Conservation (phyloP, 1,284 basidiomycete species). For the Exsudoporus floridanus region DNA sequence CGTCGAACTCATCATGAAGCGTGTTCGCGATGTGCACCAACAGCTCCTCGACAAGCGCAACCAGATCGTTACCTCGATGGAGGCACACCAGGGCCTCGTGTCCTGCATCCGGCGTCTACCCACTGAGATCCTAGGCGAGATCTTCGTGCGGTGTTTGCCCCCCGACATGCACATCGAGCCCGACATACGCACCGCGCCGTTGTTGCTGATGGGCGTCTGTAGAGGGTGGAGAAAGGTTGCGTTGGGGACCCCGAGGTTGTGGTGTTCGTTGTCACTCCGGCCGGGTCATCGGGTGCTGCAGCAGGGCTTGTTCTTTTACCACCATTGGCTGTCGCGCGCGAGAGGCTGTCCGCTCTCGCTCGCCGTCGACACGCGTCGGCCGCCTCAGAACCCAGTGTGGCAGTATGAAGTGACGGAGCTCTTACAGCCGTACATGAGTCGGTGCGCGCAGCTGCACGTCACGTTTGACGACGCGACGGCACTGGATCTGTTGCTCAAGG, state of each 20-base stretch:
- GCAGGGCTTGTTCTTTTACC: constrained; percentile 19
- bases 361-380: constrained; percentile 20
- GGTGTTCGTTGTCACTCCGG: constrained; percentile 23
- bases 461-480: constrained; percentile 18
- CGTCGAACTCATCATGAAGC: constrained; percentile 19
- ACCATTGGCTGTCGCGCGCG: constrained; percentile 21
- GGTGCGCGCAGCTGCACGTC: constrained; percentile 10
- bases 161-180: constrained; percentile 22
- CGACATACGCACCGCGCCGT: constrained; percentile 20
- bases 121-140: constrained; percentile 37
- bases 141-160: constrained; percentile 39
- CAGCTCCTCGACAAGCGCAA: constrained; percentile 16
- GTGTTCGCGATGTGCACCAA: constrained; percentile 14
- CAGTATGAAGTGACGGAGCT: constrained; percentile 25
- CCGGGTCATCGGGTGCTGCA: constrained; percentile 10
- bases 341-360: constrained; percentile 18
- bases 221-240: constrained; percentile 24
- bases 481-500: constrained; percentile 17
- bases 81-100: constrained; percentile 21
- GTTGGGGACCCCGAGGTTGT: constrained; percentile 24
- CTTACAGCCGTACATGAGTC: constrained; percentile 21
- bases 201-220: constrained; percentile 23
- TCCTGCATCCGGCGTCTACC: constrained; percentile 37
- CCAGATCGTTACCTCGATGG: constrained; percentile 20
- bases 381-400: constrained; percentile 21